Evolutionary conservation across 257 asterid genomes (phyloP).

Genomic region (Thymus mandschuricus): DNA sequence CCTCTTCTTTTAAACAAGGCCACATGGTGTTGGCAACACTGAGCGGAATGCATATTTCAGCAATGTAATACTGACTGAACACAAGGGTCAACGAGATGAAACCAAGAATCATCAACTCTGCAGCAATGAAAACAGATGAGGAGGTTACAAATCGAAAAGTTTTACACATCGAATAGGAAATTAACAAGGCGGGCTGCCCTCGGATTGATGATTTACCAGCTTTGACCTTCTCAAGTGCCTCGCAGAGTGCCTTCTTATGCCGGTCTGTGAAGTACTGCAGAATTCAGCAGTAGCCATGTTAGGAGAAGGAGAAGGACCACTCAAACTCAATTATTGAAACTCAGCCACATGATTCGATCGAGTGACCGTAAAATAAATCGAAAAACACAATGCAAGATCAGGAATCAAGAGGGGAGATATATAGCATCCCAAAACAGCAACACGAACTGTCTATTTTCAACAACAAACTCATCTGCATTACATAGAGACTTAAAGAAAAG

Average conservation of each 20-base stretch:
- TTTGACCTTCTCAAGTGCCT: slow-evolving; percentile 94
- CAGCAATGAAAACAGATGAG: slow-evolving; percentile 29
- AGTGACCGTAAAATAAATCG: neutral
- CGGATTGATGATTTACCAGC: slow-evolving; percentile 52
- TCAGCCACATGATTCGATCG: neutral
- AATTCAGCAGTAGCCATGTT: slow-evolving; percentile 17
- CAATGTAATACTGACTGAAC: slow-evolving; percentile 86
- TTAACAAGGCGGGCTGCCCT: neutral
- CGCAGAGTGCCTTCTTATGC: slow-evolving; percentile 84
- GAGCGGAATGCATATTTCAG: slow-evolving; percentile 77
- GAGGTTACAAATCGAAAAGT: slow-evolving; percentile 21
- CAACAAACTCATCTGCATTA: too few relatives aligned
- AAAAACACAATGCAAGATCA: slow-evolving; percentile 13
- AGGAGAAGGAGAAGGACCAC: slow-evolving; percentile 3
- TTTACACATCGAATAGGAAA: neutral
- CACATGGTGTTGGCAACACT: slow-evolving; percentile 70
- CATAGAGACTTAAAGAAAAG: too few relatives aligned
- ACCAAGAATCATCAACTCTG: slow-evolving; percentile 98
- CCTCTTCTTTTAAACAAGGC: slow-evolving; percentile 52
- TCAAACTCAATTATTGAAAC: neutral
- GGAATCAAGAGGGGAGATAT: slow-evolving; percentile 3
- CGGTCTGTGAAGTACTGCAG: slow-evolving; percentile 74
- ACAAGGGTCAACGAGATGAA: slow-evolving; percentile 85
- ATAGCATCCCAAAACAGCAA: neutral
- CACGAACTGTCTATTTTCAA: neutral